Evolutionary conservation across 1,284 basidiomycete genomes (phyloP).

Genomic region (Fomitopsis schrenkii): DNA sequence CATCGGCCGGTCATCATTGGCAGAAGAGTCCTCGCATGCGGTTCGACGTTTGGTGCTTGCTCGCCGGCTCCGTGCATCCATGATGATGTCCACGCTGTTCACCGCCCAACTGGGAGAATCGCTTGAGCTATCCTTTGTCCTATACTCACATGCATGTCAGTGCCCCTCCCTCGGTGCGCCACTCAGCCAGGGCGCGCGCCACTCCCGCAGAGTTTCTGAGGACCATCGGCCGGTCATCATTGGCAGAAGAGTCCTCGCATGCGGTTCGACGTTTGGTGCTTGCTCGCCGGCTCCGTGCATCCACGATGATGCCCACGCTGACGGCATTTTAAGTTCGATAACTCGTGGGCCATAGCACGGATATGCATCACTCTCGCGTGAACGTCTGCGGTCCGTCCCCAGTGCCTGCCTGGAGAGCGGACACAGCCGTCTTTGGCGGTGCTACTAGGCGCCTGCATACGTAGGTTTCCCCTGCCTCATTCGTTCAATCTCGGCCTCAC

Average conservation of each 20-base stretch:
- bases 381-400: neutral
- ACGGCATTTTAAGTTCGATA: neutral
- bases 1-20: neutral
- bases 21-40: neutral
- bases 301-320: neutral
- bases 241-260: neutral
- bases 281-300: neutral
- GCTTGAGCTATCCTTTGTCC: neutral
- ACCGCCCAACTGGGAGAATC: neutral
- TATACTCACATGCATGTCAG: neutral
- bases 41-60: neutral
- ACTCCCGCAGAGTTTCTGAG: neutral
- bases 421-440: slow-evolving; percentile 3
- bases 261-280: neutral
- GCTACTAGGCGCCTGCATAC: slow-evolving; percentile 2
- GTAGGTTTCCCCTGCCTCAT: neutral
- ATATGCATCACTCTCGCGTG: neutral
- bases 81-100: neutral
- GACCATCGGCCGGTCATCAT: neutral
- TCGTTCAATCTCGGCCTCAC: neutral
- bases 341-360: neutral
- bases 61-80: neutral
- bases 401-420: neutral
- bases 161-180: neutral
- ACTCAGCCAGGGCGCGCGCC: neutral